Evolutionary conservation across 805 yeast species (phyloP), one percentile per base, ranked within the genome.

Genomic region (Metschnikowia continentalis): DNA sequence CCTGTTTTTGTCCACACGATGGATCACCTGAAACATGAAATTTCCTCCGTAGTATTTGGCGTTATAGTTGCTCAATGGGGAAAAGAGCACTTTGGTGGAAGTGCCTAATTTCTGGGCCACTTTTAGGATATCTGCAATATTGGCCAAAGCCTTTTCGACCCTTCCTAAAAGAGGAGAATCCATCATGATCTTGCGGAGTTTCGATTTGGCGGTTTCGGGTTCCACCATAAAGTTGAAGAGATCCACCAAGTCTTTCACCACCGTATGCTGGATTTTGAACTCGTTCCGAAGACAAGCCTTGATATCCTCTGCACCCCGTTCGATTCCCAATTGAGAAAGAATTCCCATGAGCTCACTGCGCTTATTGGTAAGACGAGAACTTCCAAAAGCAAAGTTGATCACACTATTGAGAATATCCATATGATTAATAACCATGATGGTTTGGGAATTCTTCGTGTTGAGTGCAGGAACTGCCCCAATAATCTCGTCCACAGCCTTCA

Each of bases 61-160:
- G 58, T 90, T 90, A 68, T 88, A 89, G 56, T 90, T 89, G 60
- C 90, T 81, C 66, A 94, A 76, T 0, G 99, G 99, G 3, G 89
- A 81, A 30, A 94, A 71, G 30, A 79, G 77, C 11, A 90, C 70
- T 14, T 77, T 74, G 3, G 81, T 73, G 3, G 72, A 69, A 1
- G 89, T 78, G 0, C 88, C 90, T 47, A 91, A 71, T 17, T 79
- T 73, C 43, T 77, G 75, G 50, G 85, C 68, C 33, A 78, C 77
- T 3, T 67, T 68, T 2, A 83, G 62, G 1, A 91, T 87, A 44
- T 80, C 78, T 23, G 72, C 64, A n/a, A 92, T 69, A 60, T 90
- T 83, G 15, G 63, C 66, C 49, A 90, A 62, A 0, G 88, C 83
- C 11, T 76, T 78, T 45, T 86, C 91, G 36, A 90, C 78, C 49